Base-by-base conservation (phyloP, 805 yeast species). In the Candida nemodendra region DNA sequence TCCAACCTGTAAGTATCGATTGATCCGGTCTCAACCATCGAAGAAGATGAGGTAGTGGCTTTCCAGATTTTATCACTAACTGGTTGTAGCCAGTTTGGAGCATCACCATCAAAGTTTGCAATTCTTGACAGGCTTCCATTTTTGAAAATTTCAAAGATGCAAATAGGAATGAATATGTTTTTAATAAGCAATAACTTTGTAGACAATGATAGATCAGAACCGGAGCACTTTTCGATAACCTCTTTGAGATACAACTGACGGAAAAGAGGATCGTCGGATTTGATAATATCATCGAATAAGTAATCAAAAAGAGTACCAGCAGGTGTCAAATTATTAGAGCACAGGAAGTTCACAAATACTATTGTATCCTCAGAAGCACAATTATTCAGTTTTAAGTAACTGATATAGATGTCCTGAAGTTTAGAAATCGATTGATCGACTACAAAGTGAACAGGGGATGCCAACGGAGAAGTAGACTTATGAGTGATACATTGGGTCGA, bases 1-100 rank as follows among this genome's bases (percentile, higher is more conserved):
- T 86, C 93, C 45, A 85, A 76, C 40, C 95, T 70, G 61, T 77
- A 83, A 25, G 74, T 68, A 54, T 93, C 97, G 46, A 80, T 71
- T 4, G 79, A 69, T 2, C 91, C 93, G 1, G 88, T 74, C 12
- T 78, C 70, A 43, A 73, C 72, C 40, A 68, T 68, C 5, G 74
- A 67, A 26, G 72, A 67, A 39, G 69, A 59, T 32, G 79, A 81
- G 36, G 72, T 68, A 1, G 75, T 69, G 0, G 82, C 73, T 45
- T 76, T 72, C 99, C 99, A 93, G 5, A 93, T 69, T 39, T 76
- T 74, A 7, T 69, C 66, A 45, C 78, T 79, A 3, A 91, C 72
- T 8, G 69, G 47, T 11, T 70, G 72, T 24, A 91, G 62, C 96
- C 97, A 89, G 1, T 58, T 63, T 0, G 78, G 74, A 5, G 65